A percentile compares a stretch with the other conserved stretches of the same genome.
Conservation (phyloP, 768 basidiomycete genomes). For the Pseudohyphozyma bogoriensis region DNA sequence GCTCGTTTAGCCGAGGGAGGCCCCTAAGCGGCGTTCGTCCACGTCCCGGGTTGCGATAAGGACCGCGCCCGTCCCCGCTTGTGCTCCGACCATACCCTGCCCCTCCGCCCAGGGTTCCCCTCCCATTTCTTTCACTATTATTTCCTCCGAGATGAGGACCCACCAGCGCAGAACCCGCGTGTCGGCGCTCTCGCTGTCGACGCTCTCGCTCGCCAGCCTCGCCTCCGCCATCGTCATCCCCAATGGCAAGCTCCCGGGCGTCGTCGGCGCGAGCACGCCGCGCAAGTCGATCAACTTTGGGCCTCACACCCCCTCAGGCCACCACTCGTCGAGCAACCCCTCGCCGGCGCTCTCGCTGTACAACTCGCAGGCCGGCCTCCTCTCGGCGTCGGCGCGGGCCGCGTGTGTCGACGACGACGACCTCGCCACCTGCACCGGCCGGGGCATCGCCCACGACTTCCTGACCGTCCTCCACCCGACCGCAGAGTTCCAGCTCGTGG, state of each 20-base stretch:
- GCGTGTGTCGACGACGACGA: slow-evolving; percentile 26
- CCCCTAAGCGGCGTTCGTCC: too few species aligned
- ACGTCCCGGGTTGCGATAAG: too few species aligned
- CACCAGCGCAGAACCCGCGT: background rate
- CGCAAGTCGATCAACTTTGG: slow-evolving; percentile 90
- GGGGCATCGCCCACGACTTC: slow-evolving; percentile 56
- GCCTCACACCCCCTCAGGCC: slow-evolving; percentile 60
- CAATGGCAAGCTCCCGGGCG: background rate
- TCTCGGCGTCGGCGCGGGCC: slow-evolving; percentile 41
- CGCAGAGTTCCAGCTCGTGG: slow-evolving; percentile 44
- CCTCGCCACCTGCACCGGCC: slow-evolving; percentile 42
- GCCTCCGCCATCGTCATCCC: slow-evolving; percentile 5
- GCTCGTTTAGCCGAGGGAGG: too few species aligned
- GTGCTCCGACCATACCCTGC: too few species aligned
- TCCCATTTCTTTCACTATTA: too few species aligned
- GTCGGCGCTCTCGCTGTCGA: background rate
- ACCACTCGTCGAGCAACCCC: slow-evolving; percentile 32
- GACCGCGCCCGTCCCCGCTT: too few species aligned
- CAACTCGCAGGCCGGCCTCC: slow-evolving; percentile 28
- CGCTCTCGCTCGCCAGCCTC: slow-evolving; percentile 11
- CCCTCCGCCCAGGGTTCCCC: too few species aligned
- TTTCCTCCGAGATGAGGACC: too few species aligned
- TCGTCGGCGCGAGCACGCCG: background rate
- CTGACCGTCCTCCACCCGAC: slow-evolving; percentile 43
- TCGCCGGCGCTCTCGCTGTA: slow-evolving; percentile 9